Evolutionary conservation across 2,329 filamentous ascomycete genomes (phyloP), one percentile per base, ranked within the genome.

Genomic region (Decorospora gaudefroyi): DNA sequence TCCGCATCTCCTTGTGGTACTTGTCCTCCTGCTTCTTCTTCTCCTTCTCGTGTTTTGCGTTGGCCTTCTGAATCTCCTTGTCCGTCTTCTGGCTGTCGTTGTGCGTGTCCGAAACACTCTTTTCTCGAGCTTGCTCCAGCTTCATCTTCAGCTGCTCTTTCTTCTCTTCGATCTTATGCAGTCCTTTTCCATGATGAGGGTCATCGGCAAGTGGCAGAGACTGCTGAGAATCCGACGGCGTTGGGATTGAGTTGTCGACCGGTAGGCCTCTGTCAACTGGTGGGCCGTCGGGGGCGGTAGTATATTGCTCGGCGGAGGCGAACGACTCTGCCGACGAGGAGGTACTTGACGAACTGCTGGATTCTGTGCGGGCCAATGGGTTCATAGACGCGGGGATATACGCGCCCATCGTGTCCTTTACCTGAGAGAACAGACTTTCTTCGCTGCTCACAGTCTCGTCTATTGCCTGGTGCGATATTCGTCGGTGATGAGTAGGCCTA

Each of bases 21-120:
- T 73, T 72, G 6, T 70, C 65, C 49, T 72, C 65, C 19, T 75
- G 67, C 35, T 73, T 74, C 36, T 65, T 65, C 45, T 59, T 61
- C 52, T 86, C 83, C 33, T 74, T 76, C 31, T 82, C 78, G 64
- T 87, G 82, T 60, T 81, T 84, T 61, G 85, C 82, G 19, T 79
- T 77, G 6, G 83, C 74, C 64, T 83, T 86, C 19, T 78, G 75
- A 4, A 82, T 74, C 31, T 85, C 80, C 42, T 78, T 67, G 9
- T 62, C 53, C 72, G 35, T 74, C 72, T 51, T 76, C 69, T 58
- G 22, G 52, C 37, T 53, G 9, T 56, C 57, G 10, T 22, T 46
- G 25, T 49, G 54, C 13, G 51, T 32, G 1, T 60, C 49, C 23
- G 54, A 50, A 2, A 75, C 74, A 22, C 80, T 79, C 30, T 76